These are phyloP conservation scores for Podaxis sp. DNA, from an alignment of 768 basidiomycete species.

Conservation along the genomic window DNA sequence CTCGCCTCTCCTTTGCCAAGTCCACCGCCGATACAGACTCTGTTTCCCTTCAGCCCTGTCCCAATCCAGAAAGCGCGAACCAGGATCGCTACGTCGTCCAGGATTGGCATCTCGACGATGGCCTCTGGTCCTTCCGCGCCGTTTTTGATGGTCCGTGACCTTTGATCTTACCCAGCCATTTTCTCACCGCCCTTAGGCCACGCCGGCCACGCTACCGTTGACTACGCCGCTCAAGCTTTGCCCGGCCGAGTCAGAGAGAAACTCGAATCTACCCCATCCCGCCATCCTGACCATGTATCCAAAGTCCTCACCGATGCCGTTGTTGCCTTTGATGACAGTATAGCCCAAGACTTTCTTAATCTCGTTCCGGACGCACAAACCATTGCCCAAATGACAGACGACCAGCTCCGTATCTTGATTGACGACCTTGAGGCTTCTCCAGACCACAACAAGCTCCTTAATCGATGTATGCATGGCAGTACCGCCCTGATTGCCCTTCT, in stretches of 20 bases:
- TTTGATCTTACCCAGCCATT: background rate
- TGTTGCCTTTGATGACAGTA: slow-evolving; percentile 33
- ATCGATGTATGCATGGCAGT: slow-evolving; percentile 49
- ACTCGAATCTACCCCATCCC: slow-evolving; percentile 19
- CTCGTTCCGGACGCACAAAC: slow-evolving; percentile 39
- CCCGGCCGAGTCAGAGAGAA: slow-evolving; percentile 30
- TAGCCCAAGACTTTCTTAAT: slow-evolving; percentile 34
- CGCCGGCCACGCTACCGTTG: slow-evolving; percentile 46
- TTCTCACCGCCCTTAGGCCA: slow-evolving; percentile 30
- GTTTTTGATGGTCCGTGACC: slow-evolving; percentile 44
- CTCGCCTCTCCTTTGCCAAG: slow-evolving; percentile 32
- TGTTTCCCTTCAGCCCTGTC: slow-evolving; percentile 47
- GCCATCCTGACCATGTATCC: slow-evolving; percentile 23
- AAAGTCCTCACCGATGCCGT: slow-evolving; percentile 34
- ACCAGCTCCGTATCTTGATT: slow-evolving; percentile 37
- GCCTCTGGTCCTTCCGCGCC: slow-evolving; percentile 43
- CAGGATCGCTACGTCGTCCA: slow-evolving; percentile 47
- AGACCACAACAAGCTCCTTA: slow-evolving; percentile 22
- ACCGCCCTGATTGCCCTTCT: slow-evolving; percentile 49
- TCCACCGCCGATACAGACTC: slow-evolving; percentile 33
- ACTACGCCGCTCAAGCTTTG: slow-evolving; percentile 32
- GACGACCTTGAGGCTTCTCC: slow-evolving; percentile 36
- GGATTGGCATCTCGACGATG: slow-evolving; percentile 36
- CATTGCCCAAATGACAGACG: slow-evolving; percentile 33
- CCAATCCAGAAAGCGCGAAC: slow-evolving; percentile 33